Conservation (phyloP, 1,284 basidiomycete genomes). For the Irpex rosettiformis region DNA sequence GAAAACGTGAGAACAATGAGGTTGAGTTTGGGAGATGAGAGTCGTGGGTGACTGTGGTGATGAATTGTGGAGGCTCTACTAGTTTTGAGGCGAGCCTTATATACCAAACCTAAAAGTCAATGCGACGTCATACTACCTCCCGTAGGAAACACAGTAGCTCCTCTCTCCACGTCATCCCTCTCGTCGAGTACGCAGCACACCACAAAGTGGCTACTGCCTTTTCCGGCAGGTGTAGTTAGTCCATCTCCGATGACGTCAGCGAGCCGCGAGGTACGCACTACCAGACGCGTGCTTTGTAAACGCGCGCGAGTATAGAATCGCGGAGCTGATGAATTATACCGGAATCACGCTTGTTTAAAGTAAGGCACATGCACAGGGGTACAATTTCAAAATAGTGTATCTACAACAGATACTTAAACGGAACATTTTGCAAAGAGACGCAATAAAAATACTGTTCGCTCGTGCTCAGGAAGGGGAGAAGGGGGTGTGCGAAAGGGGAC, state of each 20-base stretch:
- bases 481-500: background rate
- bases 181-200: background rate
- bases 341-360: background rate
- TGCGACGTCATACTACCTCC: constrained; percentile 6
- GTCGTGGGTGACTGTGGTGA: background rate
- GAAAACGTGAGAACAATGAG: background rate
- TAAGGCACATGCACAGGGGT: background rate
- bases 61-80: background rate
- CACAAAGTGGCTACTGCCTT: constrained; percentile 2
- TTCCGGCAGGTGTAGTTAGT: constrained; percentile 1
- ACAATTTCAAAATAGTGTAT: too few relatives aligned
- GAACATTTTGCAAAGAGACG: background rate
- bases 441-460: background rate
- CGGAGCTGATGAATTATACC: background rate
- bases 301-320: background rate
- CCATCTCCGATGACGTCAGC: constrained; percentile 10
- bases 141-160: background rate
- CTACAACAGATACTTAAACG: background rate
- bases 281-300: background rate
- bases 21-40: constrained; percentile 5
- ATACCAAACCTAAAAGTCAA: background rate
- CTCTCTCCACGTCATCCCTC: background rate
- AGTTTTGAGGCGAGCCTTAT: constrained; percentile 5
- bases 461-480: background rate
- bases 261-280: background rate